Conservation (phyloP, 2,329 filamentous ascomycete species). For the Aureobasidium zeae region DNA sequence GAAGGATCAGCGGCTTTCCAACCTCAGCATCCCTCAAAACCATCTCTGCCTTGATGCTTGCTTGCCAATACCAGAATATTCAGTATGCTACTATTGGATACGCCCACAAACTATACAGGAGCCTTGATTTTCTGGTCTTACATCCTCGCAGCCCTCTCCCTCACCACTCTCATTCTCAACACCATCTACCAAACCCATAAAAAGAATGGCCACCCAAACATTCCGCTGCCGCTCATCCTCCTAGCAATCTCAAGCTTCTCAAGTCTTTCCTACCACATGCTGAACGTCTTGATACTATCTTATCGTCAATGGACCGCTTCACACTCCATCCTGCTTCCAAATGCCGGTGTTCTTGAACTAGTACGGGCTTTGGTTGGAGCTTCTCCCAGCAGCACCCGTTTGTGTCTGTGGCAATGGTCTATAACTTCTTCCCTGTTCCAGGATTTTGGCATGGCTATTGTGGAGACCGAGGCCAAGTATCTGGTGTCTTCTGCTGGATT, state of each 20-base stretch:
- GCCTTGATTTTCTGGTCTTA: slow-evolving; percentile 29
- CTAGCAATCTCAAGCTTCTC: slow-evolving; percentile 25
- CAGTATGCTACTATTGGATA: neutral
- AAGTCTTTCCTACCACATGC: slow-evolving; percentile 28
- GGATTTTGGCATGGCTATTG: slow-evolving; percentile 27
- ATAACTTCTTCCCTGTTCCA: slow-evolving; percentile 26
- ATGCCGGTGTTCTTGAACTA: neutral
- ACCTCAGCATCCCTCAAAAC: neutral
- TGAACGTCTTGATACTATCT: slow-evolving; percentile 27
- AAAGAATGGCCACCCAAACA: slow-evolving; percentile 6
- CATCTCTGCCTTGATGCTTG: neutral
- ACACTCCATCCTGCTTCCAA: slow-evolving; percentile 6
- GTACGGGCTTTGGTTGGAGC: slow-evolving; percentile 3
- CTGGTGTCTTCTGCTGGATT: slow-evolving; percentile 24
- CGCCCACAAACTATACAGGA: slow-evolving; percentile 21
- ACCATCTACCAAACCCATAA: slow-evolving; percentile 13
- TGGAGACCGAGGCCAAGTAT: slow-evolving; percentile 20
- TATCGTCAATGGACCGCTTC: slow-evolving; percentile 23
- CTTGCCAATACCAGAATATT: neutral
- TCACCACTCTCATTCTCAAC: slow-evolving; percentile 19
- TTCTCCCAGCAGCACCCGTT: neutral
- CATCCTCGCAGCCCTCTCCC: slow-evolving; percentile 24
- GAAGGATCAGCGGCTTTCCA: slow-evolving; percentile 6
- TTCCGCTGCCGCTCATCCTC: slow-evolving; percentile 20
- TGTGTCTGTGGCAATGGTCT: slow-evolving; percentile 26